Evolutionary conservation across 768 basidiomycete genomes (phyloP), one percentile per base, ranked within the genome.

Genomic region (Boletus reticulatus): DNA sequence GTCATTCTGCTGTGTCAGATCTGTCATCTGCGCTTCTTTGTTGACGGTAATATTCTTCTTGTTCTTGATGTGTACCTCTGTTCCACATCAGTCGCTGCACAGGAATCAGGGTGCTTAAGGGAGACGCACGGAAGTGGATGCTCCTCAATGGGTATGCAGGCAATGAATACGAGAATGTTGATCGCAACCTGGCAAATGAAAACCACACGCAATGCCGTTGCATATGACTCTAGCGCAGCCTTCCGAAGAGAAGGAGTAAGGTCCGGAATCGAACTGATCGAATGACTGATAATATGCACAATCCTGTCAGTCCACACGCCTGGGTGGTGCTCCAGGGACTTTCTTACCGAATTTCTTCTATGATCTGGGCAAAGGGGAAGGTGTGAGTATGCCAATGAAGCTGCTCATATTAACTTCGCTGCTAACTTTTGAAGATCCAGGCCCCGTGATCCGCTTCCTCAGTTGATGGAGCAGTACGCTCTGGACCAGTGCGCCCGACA

Each of bases 401-500:
- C 46, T 31, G 24, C 31, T 60, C 56, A 65, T 68, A 67, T 67
- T 55, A 60, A 65, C 61, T 39, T 65, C 60, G 61, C 58, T 55
- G 72, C 85, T 75, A 62, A 89, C 91, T 76, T 90, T 76, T 62
- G 76, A 76, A 52, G 95, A 82, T 53, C 79, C 82, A 43, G 89
- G 85, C 1, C 92, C 95, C 7, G 78, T 81, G 62, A 99, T 95
- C 49, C 86, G 81, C 57, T 79, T 73, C 53, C 83, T 81, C 52
- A 99, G 76, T 65, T 90, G 84, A 46, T 76, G 71, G 29, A 86
- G 73, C 39, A 99, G 78, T 36, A 96, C 79, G 6, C 83, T 81
- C 72, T 99, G 96, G 32, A 95, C 74, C 27, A 98, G 70, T 0
- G 92, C 88, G 20, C 93, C 91, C 62, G 86, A 87, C 44, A 95